Conservation (phyloP, 495 filamentous ascomycete genomes). For the Penicillium cinerascens region DNA sequence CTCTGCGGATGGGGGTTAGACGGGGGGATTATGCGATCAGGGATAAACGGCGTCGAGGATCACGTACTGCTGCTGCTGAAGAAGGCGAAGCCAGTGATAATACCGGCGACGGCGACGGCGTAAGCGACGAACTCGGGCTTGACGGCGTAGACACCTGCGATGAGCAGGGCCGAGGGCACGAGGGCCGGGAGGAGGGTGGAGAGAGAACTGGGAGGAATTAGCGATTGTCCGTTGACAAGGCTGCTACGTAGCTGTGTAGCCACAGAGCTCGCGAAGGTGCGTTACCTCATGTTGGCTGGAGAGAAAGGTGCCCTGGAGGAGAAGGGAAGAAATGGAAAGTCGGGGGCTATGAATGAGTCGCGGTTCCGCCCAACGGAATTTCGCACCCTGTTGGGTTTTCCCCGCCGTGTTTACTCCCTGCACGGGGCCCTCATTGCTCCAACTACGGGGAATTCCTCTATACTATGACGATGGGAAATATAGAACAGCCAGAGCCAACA, state of each 20-base stretch:
- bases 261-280: background rate
- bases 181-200: conserved; percentile 68
- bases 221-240: conserved; percentile 3
- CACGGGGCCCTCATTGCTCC: too few species aligned
- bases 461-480: background rate
- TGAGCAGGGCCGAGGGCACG: conserved; percentile 77
- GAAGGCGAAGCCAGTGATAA: conserved; percentile 16
- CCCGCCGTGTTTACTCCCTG: conserved; percentile 7
- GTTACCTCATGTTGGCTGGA: conserved; percentile 36
- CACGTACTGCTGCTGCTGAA: conserved; percentile 23
- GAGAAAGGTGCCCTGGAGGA: conserved; percentile 2
- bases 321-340: conserved; percentile 9
- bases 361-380: conserved; percentile 26
- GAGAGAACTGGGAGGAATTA: conserved; percentile 38
- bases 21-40: background rate
- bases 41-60: conserved; percentile 1
- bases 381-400: conserved; percentile 19
- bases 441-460: background rate
- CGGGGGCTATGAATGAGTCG: background rate
- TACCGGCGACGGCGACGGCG: conserved; percentile 50
- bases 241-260: background rate
- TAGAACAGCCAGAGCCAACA: conserved; percentile 12
- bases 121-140: conserved; percentile 75
- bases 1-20: conserved; percentile 39
- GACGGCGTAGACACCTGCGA: conserved; percentile 70